Base-by-base conservation (phyloP, 139 green algal species). In the Astrephomene gubernaculifera region DNA sequence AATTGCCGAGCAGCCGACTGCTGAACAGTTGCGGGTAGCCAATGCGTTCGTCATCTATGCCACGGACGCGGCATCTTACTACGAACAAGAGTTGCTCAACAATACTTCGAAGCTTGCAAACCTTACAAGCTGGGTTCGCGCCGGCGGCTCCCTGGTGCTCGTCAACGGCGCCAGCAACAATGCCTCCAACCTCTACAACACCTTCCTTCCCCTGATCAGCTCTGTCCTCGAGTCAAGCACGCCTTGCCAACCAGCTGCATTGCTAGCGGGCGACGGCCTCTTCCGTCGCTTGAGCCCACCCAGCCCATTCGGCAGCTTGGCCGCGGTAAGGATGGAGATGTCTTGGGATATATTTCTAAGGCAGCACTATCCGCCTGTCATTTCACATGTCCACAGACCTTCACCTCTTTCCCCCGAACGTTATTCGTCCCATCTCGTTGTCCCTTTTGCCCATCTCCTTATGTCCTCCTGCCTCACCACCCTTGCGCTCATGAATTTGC, bases 21-120 rank as follows among this genome's bases (percentile, higher is more conserved):
- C n/a, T n/a, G n/a, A n/a, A n/a, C n/a, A n/a, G n/a, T n/a, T n/a
- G n/a, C n/a, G n/a, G n/a, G n/a, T n/a, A 24, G 25, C 19, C 36
- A 75, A 54, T 2, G 68, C 68, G 2, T 75, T 57, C 68, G 27
- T 75, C 68, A 75, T 75, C 41, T 75, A 53, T 33, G 68, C 68
- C 21, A 29, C 38, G 12, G 21, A 33, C 24, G 12, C 19, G 35
- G 68, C 38, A 2, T 75, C 68, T 5, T 75, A 75, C 36, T 57
- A 17, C 9, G 4, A 1, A 19, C 21, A 38, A 2, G 68, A 75
- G 41, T 39, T 75, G 36, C 4, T 14, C 39, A 36, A 38, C 21
- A 75, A 75, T 35, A 1, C 38, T 7, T 2, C 39, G 29, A 75
- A 75, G 68, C 8, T 75, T 1, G 19, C 12, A 7, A 39, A 75